These are phyloP conservation scores for Carallia brachiata DNA, from an alignment of 345 rosid genomes.

Conservation along the genomic window DNA sequence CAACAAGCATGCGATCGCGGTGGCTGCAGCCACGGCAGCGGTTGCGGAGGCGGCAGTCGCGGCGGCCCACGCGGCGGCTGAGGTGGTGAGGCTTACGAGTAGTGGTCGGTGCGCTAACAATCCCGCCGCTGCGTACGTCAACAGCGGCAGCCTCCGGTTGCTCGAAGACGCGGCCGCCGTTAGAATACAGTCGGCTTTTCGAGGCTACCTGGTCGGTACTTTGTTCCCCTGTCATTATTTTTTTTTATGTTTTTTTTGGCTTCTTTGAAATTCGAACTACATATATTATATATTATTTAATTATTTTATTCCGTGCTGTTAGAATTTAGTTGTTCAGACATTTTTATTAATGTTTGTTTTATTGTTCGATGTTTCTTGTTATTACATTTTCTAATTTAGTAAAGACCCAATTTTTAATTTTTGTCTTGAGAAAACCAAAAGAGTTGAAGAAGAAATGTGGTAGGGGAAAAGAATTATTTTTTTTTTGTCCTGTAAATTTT, in stretches of 20 bases:
- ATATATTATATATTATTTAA: no score
- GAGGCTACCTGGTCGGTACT: constrained; percentile 79
- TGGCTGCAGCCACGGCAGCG: constrained; percentile 78
- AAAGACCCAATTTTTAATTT: no score
- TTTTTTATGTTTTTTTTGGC: not conserved
- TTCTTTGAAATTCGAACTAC: not conserved
- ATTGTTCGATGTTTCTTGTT: no score
- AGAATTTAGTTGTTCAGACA: no score
- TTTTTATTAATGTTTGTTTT: no score
- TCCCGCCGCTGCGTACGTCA: constrained; percentile 25
- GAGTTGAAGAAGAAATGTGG: not conserved
- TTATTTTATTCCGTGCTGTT: not conserved
- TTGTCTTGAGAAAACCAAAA: not conserved
- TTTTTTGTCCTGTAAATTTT: not conserved
- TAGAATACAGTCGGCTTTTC: constrained; percentile 78
- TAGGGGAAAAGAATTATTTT: not conserved
- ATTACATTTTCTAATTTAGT: no score
- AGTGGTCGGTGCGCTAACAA: constrained; percentile 53
- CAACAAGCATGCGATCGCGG: constrained; percentile 62
- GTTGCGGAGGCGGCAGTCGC: constrained; percentile 79
- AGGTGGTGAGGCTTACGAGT: constrained; percentile 65
- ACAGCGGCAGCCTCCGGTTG: constrained; percentile 27
- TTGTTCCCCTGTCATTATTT: not conserved
- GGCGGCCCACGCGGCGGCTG: constrained; percentile 79
- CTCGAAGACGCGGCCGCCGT: constrained; percentile 54